Percentiles rank a stretch among this genome's conserved stretches.
phyloP scores from a whole-genome alignment of 805 yeast genomes.

The Wickerhamiella qilinensis region DNA sequence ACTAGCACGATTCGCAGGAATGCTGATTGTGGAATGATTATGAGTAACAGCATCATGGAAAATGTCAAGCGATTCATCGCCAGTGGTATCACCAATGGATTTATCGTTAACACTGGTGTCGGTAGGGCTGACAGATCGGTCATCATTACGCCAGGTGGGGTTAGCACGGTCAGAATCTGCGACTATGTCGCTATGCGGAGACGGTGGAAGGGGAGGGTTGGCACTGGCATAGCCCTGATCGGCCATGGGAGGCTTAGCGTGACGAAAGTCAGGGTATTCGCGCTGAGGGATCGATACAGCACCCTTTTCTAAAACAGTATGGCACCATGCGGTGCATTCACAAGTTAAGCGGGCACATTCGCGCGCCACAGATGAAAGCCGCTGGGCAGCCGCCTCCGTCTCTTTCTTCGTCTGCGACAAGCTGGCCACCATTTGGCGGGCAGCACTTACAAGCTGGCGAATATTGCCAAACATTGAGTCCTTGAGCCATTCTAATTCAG shows the following conservation, averaged over 20 bases:
- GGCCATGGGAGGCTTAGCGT: neutral
- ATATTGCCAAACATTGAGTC: slow-evolving; percentile 22
- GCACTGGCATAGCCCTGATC: neutral
- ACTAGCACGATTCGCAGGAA: neutral
- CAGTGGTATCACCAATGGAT: neutral
- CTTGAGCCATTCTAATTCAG: slow-evolving; percentile 20
- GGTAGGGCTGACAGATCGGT: neutral
- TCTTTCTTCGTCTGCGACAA: slow-evolving; percentile 11
- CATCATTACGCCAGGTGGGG: neutral
- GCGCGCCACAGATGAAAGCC: slow-evolving; percentile 17
- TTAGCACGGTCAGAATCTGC: neutral
- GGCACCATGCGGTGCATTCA: slow-evolving; percentile 19
- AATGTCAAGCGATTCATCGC: neutral
- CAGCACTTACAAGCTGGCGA: slow-evolving; percentile 21
- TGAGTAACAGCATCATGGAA: neutral
- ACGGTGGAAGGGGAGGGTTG: neutral
- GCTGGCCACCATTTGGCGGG: slow-evolving; percentile 23
- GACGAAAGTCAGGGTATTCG: neutral
- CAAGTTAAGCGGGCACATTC: slow-evolving; percentile 22
- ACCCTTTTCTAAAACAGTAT: neutral
- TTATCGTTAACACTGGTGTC: neutral
- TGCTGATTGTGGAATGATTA: neutral
- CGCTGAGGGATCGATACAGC: neutral
- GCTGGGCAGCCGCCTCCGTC: slow-evolving; percentile 13
- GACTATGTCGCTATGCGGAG: neutral